Evolutionary conservation across 176 grass and related monocot genomes (phyloP).

Genomic region (Zoysia japonica): DNA sequence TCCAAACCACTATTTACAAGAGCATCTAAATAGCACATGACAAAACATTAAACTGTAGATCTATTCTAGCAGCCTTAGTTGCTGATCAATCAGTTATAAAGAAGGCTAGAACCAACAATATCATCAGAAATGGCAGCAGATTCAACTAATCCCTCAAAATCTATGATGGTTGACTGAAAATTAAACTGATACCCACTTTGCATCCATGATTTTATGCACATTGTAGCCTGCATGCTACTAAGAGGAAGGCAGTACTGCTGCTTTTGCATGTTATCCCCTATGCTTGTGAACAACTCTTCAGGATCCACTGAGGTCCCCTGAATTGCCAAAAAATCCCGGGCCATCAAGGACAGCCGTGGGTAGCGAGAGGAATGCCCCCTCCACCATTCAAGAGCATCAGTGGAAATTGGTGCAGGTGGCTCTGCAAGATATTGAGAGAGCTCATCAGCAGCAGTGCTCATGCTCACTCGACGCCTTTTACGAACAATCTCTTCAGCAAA

Average conservation of each 20-base stretch:
- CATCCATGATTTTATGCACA: constrained; percentile 86
- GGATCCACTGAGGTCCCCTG: constrained; percentile 80
- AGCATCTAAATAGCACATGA: constrained; percentile 24
- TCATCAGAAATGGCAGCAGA: constrained; percentile 40
- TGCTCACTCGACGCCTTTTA: constrained; percentile 65
- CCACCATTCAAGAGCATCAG: constrained; percentile 90
- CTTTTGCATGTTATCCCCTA: constrained; percentile 70
- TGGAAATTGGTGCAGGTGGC: constrained; percentile 67
- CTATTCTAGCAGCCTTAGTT: constrained; percentile 25
- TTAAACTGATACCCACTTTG: constrained; percentile 75
- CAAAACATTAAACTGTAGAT: constrained; percentile 18
- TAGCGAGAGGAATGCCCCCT: constrained; percentile 72
- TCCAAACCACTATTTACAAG: constrained; percentile 48
- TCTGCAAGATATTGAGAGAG: constrained; percentile 79
- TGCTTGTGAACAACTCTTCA: constrained; percentile 80
- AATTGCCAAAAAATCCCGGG: constrained; percentile 84
- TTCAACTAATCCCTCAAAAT: constrained; percentile 69
- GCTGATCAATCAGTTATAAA: constrained; percentile 16
- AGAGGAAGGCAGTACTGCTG: constrained; percentile 73
- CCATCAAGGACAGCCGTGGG: constrained; percentile 85
- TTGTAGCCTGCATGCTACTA: constrained; percentile 53
- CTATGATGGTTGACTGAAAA: constrained; percentile 59
- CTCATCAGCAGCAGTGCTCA: constrained; percentile 70
- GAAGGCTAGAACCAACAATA: constrained; percentile 23
- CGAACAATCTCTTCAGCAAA: constrained; percentile 96